Percentiles rank a stretch among this genome's conserved stretches.
Conservation (phyloP, 495 filamentous ascomycete genomes). For the Aspergillus avenaceus region DNA sequence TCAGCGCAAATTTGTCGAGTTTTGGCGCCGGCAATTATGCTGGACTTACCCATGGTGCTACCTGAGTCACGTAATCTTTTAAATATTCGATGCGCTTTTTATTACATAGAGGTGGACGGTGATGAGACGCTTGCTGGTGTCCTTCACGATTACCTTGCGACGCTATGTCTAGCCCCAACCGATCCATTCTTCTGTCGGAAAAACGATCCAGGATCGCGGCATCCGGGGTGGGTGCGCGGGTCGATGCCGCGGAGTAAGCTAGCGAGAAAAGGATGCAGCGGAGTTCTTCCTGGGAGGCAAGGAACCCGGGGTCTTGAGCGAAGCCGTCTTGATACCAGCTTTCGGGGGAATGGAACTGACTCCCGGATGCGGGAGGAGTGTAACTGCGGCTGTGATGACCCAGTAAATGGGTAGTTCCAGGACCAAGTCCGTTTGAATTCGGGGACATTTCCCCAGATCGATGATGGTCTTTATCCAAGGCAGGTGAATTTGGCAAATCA, state of each 20-base stretch:
- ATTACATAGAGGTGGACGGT: conserved; percentile 22
- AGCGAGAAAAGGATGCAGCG: conserved; percentile 34
- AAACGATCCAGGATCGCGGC: background rate
- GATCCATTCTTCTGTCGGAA: conserved; percentile 1
- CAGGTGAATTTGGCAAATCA: background rate
- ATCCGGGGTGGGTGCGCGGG: conserved; percentile 20
- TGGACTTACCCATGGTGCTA: conserved; percentile 38
- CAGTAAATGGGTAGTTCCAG: background rate
- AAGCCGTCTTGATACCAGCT: conserved; percentile 34
- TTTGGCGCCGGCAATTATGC: background rate
- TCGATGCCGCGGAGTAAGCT: conserved; percentile 31
- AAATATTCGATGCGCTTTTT: conserved; percentile 30
- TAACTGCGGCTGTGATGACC: background rate
- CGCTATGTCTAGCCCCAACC: background rate
- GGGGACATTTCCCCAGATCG: background rate
- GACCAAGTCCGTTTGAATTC: background rate
- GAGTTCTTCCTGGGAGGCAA: conserved; percentile 36
- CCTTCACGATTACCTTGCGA: background rate
- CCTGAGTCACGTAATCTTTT: conserved; percentile 42
- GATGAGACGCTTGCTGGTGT: conserved; percentile 1
- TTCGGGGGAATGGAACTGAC: conserved; percentile 10
- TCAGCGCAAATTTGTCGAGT: background rate
- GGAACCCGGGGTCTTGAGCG: conserved; percentile 33
- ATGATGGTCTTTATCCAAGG: background rate
- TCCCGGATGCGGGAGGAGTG: conserved; percentile 5